phyloP scores from a whole-genome alignment of 1,139 yeast species.

The Yamadazyma epiphylla region DNA sequence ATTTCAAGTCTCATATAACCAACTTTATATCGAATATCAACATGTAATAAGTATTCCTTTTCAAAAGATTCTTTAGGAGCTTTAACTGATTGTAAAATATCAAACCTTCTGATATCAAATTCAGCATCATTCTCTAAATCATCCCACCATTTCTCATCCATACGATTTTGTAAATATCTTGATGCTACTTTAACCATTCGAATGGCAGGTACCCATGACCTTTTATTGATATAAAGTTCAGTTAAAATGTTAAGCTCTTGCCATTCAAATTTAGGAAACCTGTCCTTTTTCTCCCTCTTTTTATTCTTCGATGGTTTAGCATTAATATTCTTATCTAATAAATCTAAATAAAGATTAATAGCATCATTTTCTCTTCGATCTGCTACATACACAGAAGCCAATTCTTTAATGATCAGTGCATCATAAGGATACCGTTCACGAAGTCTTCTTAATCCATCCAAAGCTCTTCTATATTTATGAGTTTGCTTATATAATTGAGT shows the following conservation, averaged over 20 bases:
- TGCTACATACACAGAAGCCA: slow-evolving; percentile 75
- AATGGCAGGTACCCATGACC: slow-evolving; percentile 62
- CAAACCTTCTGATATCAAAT: slow-evolving; percentile 62
- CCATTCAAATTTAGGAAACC: slow-evolving; percentile 66
- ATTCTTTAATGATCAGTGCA: slow-evolving; percentile 58
- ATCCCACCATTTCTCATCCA: slow-evolving; percentile 87
- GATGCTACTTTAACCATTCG: slow-evolving; percentile 65
- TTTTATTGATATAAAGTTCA: slow-evolving; percentile 70
- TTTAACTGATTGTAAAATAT: slow-evolving; percentile 15
- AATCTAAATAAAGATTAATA: slow-evolving; percentile 65
- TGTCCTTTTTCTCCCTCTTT: slow-evolving; percentile 4
- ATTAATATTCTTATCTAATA: slow-evolving; percentile 55
- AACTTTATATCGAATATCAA: slow-evolving; percentile 80
- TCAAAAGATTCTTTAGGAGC: slow-evolving; percentile 15
- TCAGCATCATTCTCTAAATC: slow-evolving; percentile 74
- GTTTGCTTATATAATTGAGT: slow-evolving; percentile 64
- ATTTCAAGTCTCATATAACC: slow-evolving; percentile 70
- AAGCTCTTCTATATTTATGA: slow-evolving; percentile 66
- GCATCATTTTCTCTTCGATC: slow-evolving; percentile 80
- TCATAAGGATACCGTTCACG: slow-evolving; percentile 60
- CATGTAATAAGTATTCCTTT: slow-evolving; percentile 55
- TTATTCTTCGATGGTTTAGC: slow-evolving; percentile 10
- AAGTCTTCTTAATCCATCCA: slow-evolving; percentile 67
- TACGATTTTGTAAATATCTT: slow-evolving; percentile 78
- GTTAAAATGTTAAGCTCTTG: slow-evolving; percentile 80